Base-by-base conservation (phyloP, 257 asterid species). In the Forsythia viridissima region DNA sequence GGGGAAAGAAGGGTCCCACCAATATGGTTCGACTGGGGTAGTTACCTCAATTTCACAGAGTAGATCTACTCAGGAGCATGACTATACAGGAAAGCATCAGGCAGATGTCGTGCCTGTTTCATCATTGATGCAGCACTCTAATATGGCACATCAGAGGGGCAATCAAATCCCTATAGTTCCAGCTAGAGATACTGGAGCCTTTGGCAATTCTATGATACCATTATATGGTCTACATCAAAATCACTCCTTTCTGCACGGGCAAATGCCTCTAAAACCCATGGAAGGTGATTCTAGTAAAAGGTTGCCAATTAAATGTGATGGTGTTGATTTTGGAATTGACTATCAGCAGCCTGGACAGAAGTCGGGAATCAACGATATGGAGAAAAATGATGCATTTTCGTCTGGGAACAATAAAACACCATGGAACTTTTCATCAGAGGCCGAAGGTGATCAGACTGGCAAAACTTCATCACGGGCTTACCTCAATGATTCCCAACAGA, bases 271-370 rank as follows among this genome's bases (percentile, higher is more conserved):
- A 66, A 75, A 70, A 71, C 82, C 84, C 46, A 77, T 75, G 79
- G 90, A 82, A 61, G 77, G 76, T 37, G 79, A 79, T 42, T 68
- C 37, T 63, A 70, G 80, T 74, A 57, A 79, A 71, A 85, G 72
- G 55, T 81, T 83, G 74, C 81, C 80, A 6, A 77, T 63, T 39
- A 83, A 79, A 70, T 52, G 67, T 71, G 80, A 77, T 18, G 40
- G 61, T 74, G 78, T 72, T 51, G 75, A 61, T 73, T 69, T 15
- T 48, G 57, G 61, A 20, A 43, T 43, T 21, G 20, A 12, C 52
- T 20, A 80, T 78, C 82, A 85, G 77, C 84, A 83, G 82, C 82
- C 82, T 71, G 86, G 74, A 71, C 84, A 78, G 69, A 78, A 81
- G 71, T 76, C 75, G 30, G 82, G 69, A 52, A 63, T 74, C 74